phyloP scores from a whole-genome alignment of 2,329 filamentous ascomycete species.

The Graphilbum fragrans region DNA sequence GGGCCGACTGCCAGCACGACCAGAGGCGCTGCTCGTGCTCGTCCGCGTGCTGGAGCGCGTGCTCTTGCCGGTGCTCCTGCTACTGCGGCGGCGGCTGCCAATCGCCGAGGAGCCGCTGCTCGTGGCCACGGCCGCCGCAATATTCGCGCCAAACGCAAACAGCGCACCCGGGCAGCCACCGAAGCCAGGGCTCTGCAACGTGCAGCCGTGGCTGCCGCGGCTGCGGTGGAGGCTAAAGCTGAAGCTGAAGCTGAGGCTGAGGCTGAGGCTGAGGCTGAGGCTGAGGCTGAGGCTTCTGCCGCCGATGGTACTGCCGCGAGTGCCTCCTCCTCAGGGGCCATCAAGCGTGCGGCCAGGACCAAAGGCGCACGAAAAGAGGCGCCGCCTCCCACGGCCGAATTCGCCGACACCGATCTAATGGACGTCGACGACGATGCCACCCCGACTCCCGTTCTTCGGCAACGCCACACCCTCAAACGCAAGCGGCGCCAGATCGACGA shows the following conservation, averaged over 20 bases:
- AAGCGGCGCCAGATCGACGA: slow-evolving; percentile 2
- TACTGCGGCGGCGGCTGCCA: no score
- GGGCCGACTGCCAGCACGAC: not conserved
- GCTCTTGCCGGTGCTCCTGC: no score
- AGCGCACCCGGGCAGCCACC: not conserved
- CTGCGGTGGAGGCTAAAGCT: no score
- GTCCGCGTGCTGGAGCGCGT: no score
- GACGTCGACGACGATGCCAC: not conserved
- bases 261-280: no score
- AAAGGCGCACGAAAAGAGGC: slow-evolving; percentile 12
- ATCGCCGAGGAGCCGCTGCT: not conserved
- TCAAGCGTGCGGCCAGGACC: not conserved
- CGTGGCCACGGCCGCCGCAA: not conserved
- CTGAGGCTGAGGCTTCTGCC: no score
- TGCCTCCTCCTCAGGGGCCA: not conserved
- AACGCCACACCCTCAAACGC: slow-evolving; percentile 9
- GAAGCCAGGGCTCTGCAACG: no score
- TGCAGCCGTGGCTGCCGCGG: no score
- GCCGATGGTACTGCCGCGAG: not conserved
- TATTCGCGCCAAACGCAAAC: not conserved
- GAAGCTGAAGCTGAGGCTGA: no score
- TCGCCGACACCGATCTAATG: not conserved
- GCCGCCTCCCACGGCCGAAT: slow-evolving; percentile 1
- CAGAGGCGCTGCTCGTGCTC: no score
- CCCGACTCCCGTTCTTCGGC: not conserved